Evolutionary conservation across 805 yeast genomes (phyloP), one percentile per base, ranked within the genome.

Genomic region (Cyberlindnera veronae): DNA sequence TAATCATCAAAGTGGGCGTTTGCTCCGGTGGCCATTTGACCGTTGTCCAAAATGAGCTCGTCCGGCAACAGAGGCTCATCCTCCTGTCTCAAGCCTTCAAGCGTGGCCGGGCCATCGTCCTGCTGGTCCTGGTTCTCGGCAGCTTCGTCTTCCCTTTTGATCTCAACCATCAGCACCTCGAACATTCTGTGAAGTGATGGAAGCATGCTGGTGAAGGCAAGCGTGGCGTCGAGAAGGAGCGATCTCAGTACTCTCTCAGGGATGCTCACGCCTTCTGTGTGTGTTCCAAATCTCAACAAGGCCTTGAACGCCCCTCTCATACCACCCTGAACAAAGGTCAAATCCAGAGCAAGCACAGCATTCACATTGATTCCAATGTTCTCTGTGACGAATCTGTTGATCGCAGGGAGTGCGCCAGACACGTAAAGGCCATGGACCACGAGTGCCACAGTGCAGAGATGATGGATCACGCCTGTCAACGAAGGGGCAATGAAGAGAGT

Each of bases 151-250:
- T 37, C 42, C n/a, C 14, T n/a, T 3, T 21, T 19, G 4, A 34
- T 13, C 33, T 41, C 45, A n/a, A 18, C 20, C 22, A 18, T 12
- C 8, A 29, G 22, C 13, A 8, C 33, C 14, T 15, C 18, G 20
- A 47, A 45, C 21, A 38, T 27, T 3, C 31, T 39, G 23, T 50
- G 49, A 12, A 46, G 18, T 2, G 36, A 31, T 8, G 52, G 52
- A 2, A 39, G 22, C 23, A 41, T 11, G 27, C 48, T 42, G 1
- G 46, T 39, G 14, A 42, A 31, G 35, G 44, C 44, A 12, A 49
- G 17, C 3, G 35, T n/a, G 9, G 39, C 2, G 20, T 45, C 44
- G 10, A 50, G 34, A 18, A 30, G 2, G 9, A 39, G 13, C 0
- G 29, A 28, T 9, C 39, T 28, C 2, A 41, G 7, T 4, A 40